Conservation (phyloP, 306 rosid species). For the Casuarina equisetifolia region DNA sequence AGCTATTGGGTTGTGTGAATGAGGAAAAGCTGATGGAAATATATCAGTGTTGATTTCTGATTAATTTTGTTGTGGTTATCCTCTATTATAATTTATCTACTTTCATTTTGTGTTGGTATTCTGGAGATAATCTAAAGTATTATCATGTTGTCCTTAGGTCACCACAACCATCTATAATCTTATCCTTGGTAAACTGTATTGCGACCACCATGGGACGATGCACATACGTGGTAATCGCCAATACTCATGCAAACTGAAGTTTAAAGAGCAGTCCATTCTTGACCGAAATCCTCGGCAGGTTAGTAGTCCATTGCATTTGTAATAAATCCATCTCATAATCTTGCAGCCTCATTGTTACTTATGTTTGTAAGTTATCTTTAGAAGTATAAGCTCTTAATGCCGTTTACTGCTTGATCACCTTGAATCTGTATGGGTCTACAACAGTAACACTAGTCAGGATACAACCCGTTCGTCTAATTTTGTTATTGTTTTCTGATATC, state of each 20-base stretch:
- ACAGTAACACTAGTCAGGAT: not conserved
- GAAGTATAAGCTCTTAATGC: slow-evolving; percentile 6
- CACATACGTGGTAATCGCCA: slow-evolving; percentile 83
- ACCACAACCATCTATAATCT: slow-evolving; percentile 93
- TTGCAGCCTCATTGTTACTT: not conserved
- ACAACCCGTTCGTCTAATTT: slow-evolving; percentile 1
- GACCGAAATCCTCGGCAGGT: slow-evolving; percentile 99
- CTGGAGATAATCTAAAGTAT: slow-evolving; percentile 8
- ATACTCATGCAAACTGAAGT: slow-evolving; percentile 76
- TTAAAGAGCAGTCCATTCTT: slow-evolving; percentile 90
- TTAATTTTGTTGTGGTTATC: not conserved
- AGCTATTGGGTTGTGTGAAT: not conserved
- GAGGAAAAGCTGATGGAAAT: not conserved
- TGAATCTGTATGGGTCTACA: not conserved
- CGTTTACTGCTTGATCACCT: not conserved
- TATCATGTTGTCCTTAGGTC: slow-evolving; percentile 54
- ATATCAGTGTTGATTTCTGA: not conserved
- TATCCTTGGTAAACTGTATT: slow-evolving; percentile 87
- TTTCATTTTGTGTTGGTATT: not conserved
- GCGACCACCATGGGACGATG: slow-evolving; percentile 97
- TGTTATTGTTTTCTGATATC: not conserved
- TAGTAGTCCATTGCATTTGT: slow-evolving; percentile 28
- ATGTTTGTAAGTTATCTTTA: slow-evolving; percentile 2
- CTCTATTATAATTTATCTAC: not conserved
- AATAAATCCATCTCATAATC: not conserved